These are phyloP conservation scores for Comarum palustre DNA, from an alignment of 306 rosid genomes.

Conservation along the genomic window DNA sequence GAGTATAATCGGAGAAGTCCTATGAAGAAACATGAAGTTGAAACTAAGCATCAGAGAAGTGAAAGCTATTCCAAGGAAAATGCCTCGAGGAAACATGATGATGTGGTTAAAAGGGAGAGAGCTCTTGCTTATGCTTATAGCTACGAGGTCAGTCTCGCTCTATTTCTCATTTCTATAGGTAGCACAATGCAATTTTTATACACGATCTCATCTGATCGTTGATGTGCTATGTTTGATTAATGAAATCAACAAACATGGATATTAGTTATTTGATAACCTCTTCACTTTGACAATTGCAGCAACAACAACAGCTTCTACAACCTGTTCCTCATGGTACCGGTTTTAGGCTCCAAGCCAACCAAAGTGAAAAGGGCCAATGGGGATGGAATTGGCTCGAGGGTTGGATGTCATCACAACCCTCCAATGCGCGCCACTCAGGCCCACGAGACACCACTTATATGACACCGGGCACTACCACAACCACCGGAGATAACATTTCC, in stretches of 20 bases:
- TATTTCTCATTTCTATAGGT: neutral
- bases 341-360: slow-evolving; percentile 27
- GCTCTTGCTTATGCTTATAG: slow-evolving; percentile 76
- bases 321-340: slow-evolving; percentile 30
- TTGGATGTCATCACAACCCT: slow-evolving; percentile 74
- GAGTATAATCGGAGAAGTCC: slow-evolving; percentile 44
- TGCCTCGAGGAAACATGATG: slow-evolving; percentile 56
- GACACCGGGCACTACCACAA: slow-evolving; percentile 37
- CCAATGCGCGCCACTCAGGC: slow-evolving; percentile 28
- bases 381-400: slow-evolving; percentile 89
- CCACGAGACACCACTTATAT: slow-evolving; percentile 37
- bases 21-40: slow-evolving; percentile 25
- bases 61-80: slow-evolving; percentile 36
- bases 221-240: neutral
- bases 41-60: slow-evolving; percentile 35
- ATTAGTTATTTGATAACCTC: neutral
- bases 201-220: neutral
- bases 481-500: slow-evolving; percentile 46
- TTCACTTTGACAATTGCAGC: slow-evolving; percentile 32
- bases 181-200: neutral
- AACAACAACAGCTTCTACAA: slow-evolving; percentile 32
- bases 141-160: slow-evolving; percentile 44
- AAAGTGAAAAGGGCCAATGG: slow-evolving; percentile 49
- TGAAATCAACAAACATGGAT: no score
- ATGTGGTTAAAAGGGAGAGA: slow-evolving; percentile 60